phyloP scores from a whole-genome alignment of 495 filamentous ascomycete genomes.

The Penicillium fimorum region DNA sequence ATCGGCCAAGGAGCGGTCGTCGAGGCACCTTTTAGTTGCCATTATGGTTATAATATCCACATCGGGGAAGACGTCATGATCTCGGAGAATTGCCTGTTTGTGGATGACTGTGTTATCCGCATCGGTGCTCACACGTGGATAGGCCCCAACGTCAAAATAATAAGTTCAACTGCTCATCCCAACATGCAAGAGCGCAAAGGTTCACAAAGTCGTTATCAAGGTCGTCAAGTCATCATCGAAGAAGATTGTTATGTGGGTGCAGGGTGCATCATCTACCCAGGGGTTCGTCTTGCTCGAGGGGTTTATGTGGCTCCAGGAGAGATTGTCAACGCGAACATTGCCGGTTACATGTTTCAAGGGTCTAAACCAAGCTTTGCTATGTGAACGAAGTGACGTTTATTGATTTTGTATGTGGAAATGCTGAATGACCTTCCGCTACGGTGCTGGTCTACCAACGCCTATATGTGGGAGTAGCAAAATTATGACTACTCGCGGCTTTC shows the following conservation, averaged over 20 bases:
- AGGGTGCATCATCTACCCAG: conserved; percentile 75
- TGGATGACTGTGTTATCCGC: conserved; percentile 70
- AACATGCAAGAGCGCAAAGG: conserved; percentile 76
- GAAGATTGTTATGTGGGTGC: conserved; percentile 90
- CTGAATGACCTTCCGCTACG: neutral
- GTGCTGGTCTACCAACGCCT: neutral
- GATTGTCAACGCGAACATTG: conserved; percentile 46
- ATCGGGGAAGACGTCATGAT: conserved; percentile 87
- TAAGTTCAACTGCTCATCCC: conserved; percentile 70
- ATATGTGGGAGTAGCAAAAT: neutral
- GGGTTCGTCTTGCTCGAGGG: conserved; percentile 44
- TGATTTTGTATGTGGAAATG: conserved; percentile 6
- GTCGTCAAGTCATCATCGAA: conserved; percentile 73
- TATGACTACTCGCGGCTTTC: neutral
- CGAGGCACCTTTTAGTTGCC: conserved; percentile 88
- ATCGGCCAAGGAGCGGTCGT: conserved; percentile 77
- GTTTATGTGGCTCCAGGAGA: conserved; percentile 49
- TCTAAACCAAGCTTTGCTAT: conserved; percentile 43
- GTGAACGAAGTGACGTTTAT: conserved; percentile 25
- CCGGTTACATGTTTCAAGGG: conserved; percentile 47
- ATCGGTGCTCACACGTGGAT: conserved; percentile 80
- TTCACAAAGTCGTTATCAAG: conserved; percentile 68
- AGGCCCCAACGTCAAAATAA: conserved; percentile 84
- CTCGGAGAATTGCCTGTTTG: conserved; percentile 80
- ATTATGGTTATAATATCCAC: conserved; percentile 92